A percentile compares a stretch with the other conserved stretches of the same genome.
These are phyloP conservation scores for Aspergillus tanneri DNA, from an alignment of 2,329 filamentous ascomycete genomes.

Conservation along the genomic window DNA sequence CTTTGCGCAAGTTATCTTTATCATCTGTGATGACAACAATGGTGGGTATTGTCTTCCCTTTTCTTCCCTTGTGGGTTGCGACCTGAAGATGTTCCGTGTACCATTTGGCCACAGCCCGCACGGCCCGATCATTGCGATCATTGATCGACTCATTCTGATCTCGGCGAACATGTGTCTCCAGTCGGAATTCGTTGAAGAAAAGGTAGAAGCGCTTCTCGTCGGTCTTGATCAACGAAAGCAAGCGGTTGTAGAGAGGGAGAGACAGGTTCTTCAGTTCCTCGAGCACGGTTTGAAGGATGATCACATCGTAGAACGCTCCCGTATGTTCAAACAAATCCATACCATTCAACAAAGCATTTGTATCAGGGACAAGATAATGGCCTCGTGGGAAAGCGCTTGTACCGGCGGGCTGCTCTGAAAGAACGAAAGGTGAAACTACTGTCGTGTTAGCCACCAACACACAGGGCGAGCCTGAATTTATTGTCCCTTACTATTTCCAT, in stretches of 20 bases:
- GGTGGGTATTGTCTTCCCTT: constrained; percentile 62
- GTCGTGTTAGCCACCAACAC: constrained; percentile 22
- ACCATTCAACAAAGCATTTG: constrained; percentile 88
- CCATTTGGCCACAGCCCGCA: constrained; percentile 83
- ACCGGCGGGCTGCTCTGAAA: constrained; percentile 83
- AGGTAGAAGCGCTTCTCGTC: constrained; percentile 98
- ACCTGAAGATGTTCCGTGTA: constrained; percentile 77
- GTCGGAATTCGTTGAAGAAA: constrained; percentile 97
- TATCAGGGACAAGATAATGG: constrained; percentile 93
- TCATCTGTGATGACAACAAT: constrained; percentile 96
- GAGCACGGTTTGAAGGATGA: constrained; percentile 91
- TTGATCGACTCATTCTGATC: constrained; percentile 83
- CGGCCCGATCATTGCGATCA: constrained; percentile 91
- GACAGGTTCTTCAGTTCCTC: constrained; percentile 95
- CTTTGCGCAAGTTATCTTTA: constrained; percentile 79
- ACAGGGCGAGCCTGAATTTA: not conserved
- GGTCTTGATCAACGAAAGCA: constrained; percentile 87
- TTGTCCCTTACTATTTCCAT: constrained; percentile 62
- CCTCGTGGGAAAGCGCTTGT: constrained; percentile 80
- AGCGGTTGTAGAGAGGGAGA: constrained; percentile 87
- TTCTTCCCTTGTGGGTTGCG: constrained; percentile 55
- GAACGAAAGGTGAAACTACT: constrained; percentile 74
- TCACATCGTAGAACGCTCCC: constrained; percentile 91
- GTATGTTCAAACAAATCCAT: constrained; percentile 97
- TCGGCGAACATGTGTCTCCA: constrained; percentile 82